These are phyloP conservation scores for Solanum aculeatissimum DNA, from an alignment of 305 asterid species.

Conservation along the genomic window DNA sequence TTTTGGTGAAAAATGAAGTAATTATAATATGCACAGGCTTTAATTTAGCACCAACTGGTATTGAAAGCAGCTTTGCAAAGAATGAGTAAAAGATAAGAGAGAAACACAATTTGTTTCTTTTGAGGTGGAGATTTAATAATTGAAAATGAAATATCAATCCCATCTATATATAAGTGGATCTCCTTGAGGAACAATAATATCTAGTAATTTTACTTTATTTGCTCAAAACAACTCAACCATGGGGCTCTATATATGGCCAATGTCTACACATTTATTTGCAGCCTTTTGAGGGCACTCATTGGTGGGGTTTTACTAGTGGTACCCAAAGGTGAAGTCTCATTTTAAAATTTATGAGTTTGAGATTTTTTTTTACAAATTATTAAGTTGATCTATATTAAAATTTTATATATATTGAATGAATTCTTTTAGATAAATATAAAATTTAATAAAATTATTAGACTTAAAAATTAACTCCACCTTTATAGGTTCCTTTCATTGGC, in stretches of 20 bases:
- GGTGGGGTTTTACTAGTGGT: background rate
- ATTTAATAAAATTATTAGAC: background rate
- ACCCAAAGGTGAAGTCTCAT: accelerated
- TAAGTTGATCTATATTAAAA: too few relatives aligned
- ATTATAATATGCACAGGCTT: background rate
- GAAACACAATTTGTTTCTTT: background rate
- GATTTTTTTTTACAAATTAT: background rate
- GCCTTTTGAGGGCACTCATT: background rate
- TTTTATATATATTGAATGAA: background rate
- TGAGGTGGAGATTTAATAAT: background rate
- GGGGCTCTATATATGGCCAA: background rate
- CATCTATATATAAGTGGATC: background rate
- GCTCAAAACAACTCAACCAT: slow-evolving; percentile 1
- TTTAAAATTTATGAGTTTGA: background rate
- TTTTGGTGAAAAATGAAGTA: background rate
- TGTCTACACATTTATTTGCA: background rate
- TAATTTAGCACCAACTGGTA: background rate
- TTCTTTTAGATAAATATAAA: background rate
- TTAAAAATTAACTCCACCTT: background rate
- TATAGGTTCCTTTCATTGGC: background rate
- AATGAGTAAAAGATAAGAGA: background rate
- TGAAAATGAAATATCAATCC: background rate
- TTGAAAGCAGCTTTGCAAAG: background rate
- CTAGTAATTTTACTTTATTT: background rate
- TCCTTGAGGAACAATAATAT: background rate